Base-by-base conservation (phyloP, 2,329 filamentous ascomycete genomes). In the Knufia fluminis region DNA sequence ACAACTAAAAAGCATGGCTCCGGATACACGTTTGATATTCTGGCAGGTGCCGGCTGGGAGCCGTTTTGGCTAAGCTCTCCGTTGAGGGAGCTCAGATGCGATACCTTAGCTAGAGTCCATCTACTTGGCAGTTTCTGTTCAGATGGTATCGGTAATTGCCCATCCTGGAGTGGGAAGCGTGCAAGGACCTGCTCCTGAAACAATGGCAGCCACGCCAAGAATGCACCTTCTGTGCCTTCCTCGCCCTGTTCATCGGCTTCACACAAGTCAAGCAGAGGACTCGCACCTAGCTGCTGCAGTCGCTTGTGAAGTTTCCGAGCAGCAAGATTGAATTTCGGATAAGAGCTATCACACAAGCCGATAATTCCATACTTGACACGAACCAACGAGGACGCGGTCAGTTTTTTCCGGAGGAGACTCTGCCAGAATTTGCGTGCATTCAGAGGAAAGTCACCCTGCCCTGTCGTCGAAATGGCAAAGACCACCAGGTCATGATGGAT, bases 321-420 rank as follows among this genome's bases (percentile, higher is more conserved):
- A 16, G 91, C 89, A 80, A 87, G 95, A 69, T 98, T 98, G 68
- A 88, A 95, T 83, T 94, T 91, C 49, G 85, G 77, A 73, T 98
- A 98, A 1, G 90, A 94, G 61, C 86, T 95, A 66, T 98, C 92
- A 0, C 92, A 92, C 1, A 97, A 75, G 0, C 92, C 92, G 71
- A 97, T 95, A 0, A 83, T 85, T 2, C 86, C 83, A 67, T 94
- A 97, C 1, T 72, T 75, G 54, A 94, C 70, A 28, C 76, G 74
- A 32, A 71, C 63, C 33, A 98, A 71, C 59, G 83, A 90, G 14
- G 77, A 79, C 2, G 81, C 74, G 10, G 83, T 79, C 23, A 98
- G 75, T 58, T 80, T 86, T 65, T 85, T 89, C 57, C 87, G 78
- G 16, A 94, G 73, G 32, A 98, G 73, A 52, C 80, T 85, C 62